These are phyloP conservation scores for Licmophora abbreviata DNA, from an alignment of 108 stramenopile species.

Conservation along the genomic window DNA sequence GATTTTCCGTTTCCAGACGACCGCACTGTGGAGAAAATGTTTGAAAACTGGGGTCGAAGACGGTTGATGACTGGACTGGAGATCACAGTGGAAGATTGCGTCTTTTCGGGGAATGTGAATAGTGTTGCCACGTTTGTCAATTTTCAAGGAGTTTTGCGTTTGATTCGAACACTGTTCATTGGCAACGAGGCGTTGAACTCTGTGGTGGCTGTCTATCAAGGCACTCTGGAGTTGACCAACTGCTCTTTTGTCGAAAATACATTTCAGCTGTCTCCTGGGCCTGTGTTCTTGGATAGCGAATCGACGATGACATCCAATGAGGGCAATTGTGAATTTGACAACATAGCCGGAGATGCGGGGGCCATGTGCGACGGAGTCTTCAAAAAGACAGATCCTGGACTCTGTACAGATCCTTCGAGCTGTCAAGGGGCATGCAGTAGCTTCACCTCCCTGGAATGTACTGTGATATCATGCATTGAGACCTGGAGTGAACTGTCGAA, in stretches of 20 bases:
- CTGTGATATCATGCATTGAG: not conserved
- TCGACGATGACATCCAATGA: not conserved
- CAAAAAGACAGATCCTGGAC: not conserved
- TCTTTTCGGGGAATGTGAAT: not conserved
- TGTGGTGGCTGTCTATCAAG: conserved; percentile 5
- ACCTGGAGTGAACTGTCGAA: conserved; percentile 1
- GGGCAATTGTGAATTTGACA: conserved; percentile 1
- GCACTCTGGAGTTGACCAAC: not conserved
- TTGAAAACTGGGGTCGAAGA: not conserved
- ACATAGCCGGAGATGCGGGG: not conserved
- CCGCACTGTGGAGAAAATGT: not conserved
- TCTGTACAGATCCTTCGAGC: not conserved
- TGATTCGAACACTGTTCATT: not conserved
- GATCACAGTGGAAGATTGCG: not conserved
- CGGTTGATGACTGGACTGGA: not conserved
- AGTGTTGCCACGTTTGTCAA: not conserved
- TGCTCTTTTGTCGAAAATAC: conserved; percentile 1
- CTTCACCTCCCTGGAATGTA: conserved; percentile 1
- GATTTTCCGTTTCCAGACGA: not conserved
- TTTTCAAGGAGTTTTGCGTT: not conserved
- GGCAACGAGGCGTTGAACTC: not conserved
- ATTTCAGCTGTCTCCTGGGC: not conserved
- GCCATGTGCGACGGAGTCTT: conserved; percentile 5
- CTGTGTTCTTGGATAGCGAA: conserved; percentile 1
- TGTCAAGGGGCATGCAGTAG: conserved; percentile 1